Base-by-base conservation (phyloP, 768 basidiomycete genomes). In the Xerocomus potaroensis region DNA sequence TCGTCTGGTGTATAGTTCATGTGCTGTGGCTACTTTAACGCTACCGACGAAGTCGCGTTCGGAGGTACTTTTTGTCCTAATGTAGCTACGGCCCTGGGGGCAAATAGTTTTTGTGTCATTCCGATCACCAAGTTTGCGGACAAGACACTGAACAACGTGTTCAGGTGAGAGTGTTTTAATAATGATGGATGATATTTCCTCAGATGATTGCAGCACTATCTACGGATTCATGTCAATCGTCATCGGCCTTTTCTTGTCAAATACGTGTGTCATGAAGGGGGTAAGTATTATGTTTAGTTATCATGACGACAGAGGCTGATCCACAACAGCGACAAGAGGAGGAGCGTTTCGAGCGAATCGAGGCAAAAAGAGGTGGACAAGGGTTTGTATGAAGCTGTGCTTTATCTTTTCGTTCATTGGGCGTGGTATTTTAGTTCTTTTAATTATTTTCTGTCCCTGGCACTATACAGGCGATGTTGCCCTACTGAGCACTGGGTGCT, bases 211-310 rank as follows among this genome's bases (percentile, higher is more conserved):
- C 47, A 81, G 80, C 40, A 77, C 78, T 48, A 71, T 85, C 26
- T 93, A 91, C 65, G 91, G 89, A 32, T 93, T 80, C 66, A 90
- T 89, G 79, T 82, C 85, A 8, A 76, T 92, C 55, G 73, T 92
- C 44, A 67, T 87, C 32, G 75, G 77, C 48, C 72, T 94, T 51
- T 78, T 92, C 62, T 71, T 95, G 39, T 81, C 88, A 7, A 84
- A 89, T 18, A 74, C 88, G 45, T 95, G 91, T 68, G 78, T 94
- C 34, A 91, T 96, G 60, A 90, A 87, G 62, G 82, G 76, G 79
- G 84, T 81, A 18, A 16, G 51, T 39, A 49, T 22, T 23, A n/a
- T 14, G 8, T 39, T 21, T 0, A 3, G 15, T 21, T n/a, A 9
- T 36, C 8, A 18, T 37, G 16, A 30, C 9, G 24, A 34, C 24